Evolutionary conservation across 768 basidiomycete genomes (phyloP), one percentile per base, ranked within the genome.

Genomic region (Lactarius indigo): DNA sequence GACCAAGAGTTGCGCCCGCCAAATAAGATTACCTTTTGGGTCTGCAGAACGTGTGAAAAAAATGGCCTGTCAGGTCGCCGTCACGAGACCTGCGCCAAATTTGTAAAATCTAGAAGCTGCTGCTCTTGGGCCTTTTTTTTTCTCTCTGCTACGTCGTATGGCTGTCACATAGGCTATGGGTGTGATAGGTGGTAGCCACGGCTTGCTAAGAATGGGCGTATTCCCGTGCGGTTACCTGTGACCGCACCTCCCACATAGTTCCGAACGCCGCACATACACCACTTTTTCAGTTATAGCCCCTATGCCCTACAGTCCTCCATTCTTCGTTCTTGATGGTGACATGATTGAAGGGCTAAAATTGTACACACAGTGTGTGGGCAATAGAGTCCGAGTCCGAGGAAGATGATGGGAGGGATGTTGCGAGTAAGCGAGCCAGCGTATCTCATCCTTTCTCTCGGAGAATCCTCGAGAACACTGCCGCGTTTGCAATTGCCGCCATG

Each of bases 211-310:
- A 35, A 50, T 57, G 44, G 47, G 47, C 57, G 44, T 55, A 31
- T 33, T 15, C 33, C 50, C 57, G 64, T 57, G 58, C 35, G 41
- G 37, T 23, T 59, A 33, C 61, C 50, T 23, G 57, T 54, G 57
- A 44, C 39, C 47, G 66, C 39, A n/a, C 30, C 20, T 5, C 30
- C 31, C 54, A 33, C 31, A n/a, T 67, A 59, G 58, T 50, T 64
- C 66, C 66, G 66, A 64, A 37, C 66, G 66, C 66, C 66, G 61
- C 63, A 64, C 59, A 56, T 57, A 54, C 33, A 61, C 61, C 18
- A 17, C 23, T 23, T 31, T 33, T 59, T 33, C 31, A 26, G 44
- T 26, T 33, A 47, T 17, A 64, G 66, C 66, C 66, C 66, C 66
- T 68, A 60, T 64, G 62, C 62, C 66, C 47, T 54, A 28, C 62